Evolutionary conservation across 345 rosid species (phyloP), one percentile per base, ranked within the genome.

Genomic region (Ceriops decandra): DNA sequence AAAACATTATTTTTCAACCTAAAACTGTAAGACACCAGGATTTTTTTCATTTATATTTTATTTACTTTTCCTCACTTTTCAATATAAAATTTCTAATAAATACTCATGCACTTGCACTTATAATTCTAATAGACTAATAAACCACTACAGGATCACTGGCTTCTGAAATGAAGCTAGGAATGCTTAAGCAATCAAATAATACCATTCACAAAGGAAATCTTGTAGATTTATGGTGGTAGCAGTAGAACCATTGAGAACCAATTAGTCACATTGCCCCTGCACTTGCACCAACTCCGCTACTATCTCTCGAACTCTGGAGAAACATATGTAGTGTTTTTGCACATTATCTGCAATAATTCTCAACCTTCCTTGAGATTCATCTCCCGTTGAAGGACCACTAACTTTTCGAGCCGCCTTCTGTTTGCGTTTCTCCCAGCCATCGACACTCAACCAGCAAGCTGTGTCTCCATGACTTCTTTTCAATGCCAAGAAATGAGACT

Each of bases 401-500:
- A 71, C 74, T 77, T 92, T 97, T 32, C 85, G 87, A 53, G 85
- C 76, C 69, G 90, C 98, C 74, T 86, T 81, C 76, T 87, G 92
- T 74, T 88, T 92, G 79, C 93, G 90, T 72, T 86, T 90, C 73
- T 95, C 98, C 99, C 99, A 95, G 19, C 90, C 98, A 0, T 92
- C 97, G 16, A 57, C 77, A 17, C 80, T 80, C 17, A 78, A 79
- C 98, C 98, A 95, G 81, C 98, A 95, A 33, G 97, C 92, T 16
- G 89, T 74, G 32, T 98, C 99, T 66, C 99, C 99, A 52, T 95
- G 99, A 76, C 98, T 92, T 66, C 99, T 98, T 98, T 82, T 95
- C 99, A 92, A 90, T 91, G 2, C 92, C 82, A 42, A 92, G 88
- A 75, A 88, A 88, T 42, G 83, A 69, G 56, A 90, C 90, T 19